phyloP scores from a whole-genome alignment of 495 filamentous ascomycete genomes.

The Talaromyces adpressus region DNA sequence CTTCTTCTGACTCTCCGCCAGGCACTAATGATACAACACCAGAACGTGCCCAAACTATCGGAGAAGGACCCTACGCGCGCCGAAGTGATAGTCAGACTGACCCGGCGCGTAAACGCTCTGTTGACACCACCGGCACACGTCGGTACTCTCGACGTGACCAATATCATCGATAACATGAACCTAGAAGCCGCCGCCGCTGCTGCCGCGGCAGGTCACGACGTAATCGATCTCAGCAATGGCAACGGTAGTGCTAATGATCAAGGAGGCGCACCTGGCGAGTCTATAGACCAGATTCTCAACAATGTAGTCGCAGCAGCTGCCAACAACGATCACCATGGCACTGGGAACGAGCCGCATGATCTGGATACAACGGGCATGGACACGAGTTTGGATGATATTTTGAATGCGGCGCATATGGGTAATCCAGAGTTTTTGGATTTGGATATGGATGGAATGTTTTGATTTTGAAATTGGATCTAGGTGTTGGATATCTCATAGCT shows the following conservation, averaged over 20 bases:
- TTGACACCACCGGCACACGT: slow-evolving; percentile 33
- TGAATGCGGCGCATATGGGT: slow-evolving; percentile 41
- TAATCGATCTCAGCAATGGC: slow-evolving; percentile 23
- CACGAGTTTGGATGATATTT: slow-evolving; percentile 38
- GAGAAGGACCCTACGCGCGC: slow-evolving; percentile 55
- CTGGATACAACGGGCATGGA: slow-evolving; percentile 26
- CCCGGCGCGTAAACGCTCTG: slow-evolving; percentile 64
- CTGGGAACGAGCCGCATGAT: background rate
- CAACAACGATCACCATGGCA: slow-evolving; percentile 14
- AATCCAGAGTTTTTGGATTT: slow-evolving; percentile 44
- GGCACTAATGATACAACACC: slow-evolving; percentile 57
- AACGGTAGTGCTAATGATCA: background rate
- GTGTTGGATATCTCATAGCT: no score
- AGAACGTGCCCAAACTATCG: slow-evolving; percentile 54
- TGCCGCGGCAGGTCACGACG: slow-evolving; percentile 12
- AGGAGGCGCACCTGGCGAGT: slow-evolving; percentile 20
- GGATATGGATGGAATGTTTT: slow-evolving; percentile 43
- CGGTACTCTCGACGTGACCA: slow-evolving; percentile 32
- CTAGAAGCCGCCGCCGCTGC: slow-evolving; percentile 24
- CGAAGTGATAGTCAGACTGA: slow-evolving; percentile 67
- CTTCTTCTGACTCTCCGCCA: slow-evolving; percentile 54
- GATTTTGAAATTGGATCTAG: background rate
- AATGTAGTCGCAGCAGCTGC: slow-evolving; percentile 31
- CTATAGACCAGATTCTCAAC: slow-evolving; percentile 43
- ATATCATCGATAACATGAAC: slow-evolving; percentile 36